Base-by-base conservation (phyloP, 441 rosid genomes). In the Biscutella laevigata region DNA sequence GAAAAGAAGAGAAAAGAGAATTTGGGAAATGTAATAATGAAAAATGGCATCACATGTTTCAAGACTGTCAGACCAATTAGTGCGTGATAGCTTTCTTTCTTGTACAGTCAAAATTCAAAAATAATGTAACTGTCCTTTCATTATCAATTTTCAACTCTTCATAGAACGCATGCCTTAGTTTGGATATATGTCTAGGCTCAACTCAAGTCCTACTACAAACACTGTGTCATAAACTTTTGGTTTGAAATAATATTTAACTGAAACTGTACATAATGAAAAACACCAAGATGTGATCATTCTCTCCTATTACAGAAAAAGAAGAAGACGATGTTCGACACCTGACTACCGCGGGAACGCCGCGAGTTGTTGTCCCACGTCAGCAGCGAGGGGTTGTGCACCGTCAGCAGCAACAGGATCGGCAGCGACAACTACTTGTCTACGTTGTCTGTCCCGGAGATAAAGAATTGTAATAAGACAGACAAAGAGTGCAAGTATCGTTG, bases 391-490 rank as follows among this genome's bases (percentile, higher is more conserved):
- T 24, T 71, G 69, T 5, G 61, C 77, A 24, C 45, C 50, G 6
- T 53, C 61, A 52, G 50, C 50, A 46, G 8, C 66, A 12, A 25
- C 69, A 1, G 71, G 85, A 30, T 79, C 7, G 54, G 83, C 77
- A 10, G 67, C 51, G 41, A 66, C 66, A 19, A 67, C 83, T 5
- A 64, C 84, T 38, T 78, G 77, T 69, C 99, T 70, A 13, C 96
- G 79, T 58, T 81, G 96, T 49, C 95, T 70, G 58, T 89, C 95
- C 3, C 97, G 95, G 37, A 89, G 86, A 54, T 94, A 94, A 21
- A 94, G 76, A 28, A 94, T 95, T 0, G 99, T 79, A 0, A 94
- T 82, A 17, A 94, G 89, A 68, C 99, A 94, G 28, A 73, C 82
- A 56, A 82, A 73, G 3, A 90, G 89, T 37, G 98, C 62, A 25